Conservation (phyloP, 495 filamentous ascomycete genomes). For the Thermothielavioides terrestris region DNA sequence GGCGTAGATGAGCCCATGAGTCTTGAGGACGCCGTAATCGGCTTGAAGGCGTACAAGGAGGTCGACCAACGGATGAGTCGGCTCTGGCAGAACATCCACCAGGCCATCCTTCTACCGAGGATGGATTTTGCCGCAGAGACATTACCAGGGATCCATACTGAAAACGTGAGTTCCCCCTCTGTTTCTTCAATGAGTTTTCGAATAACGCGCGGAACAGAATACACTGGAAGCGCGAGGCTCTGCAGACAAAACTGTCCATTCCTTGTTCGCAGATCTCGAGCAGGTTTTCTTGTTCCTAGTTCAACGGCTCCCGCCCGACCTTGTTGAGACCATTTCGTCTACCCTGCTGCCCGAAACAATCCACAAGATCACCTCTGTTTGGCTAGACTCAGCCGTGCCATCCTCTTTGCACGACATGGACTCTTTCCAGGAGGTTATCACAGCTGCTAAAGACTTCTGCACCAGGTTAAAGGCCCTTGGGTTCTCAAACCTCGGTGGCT, state of each 20-base stretch:
- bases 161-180: slow-evolving; percentile 29
- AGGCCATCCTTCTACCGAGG: slow-evolving; percentile 42
- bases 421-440: slow-evolving; percentile 57
- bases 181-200: not conserved
- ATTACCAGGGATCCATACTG: slow-evolving; percentile 26
- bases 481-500: slow-evolving; percentile 59
- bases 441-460: slow-evolving; percentile 54
- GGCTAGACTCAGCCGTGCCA: slow-evolving; percentile 71
- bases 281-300: slow-evolving; percentile 57
- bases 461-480: slow-evolving; percentile 49
- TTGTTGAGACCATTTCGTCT: slow-evolving; percentile 53
- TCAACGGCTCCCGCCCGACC: slow-evolving; percentile 52
- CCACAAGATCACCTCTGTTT: slow-evolving; percentile 55
- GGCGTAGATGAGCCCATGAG: slow-evolving; percentile 37
- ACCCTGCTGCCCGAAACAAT: slow-evolving; percentile 59
- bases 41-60: slow-evolving; percentile 43
- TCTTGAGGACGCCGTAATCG: slow-evolving; percentile 40
- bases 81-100: slow-evolving; percentile 45
- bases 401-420: slow-evolving; percentile 58
- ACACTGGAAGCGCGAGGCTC: slow-evolving; percentile 24
- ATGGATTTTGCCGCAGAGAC: slow-evolving; percentile 28
- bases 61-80: slow-evolving; percentile 40
- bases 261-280: slow-evolving; percentile 52
- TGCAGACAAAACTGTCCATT: slow-evolving; percentile 32
- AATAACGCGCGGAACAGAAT: slow-evolving; percentile 25